Evolutionary conservation across 2,329 filamentous ascomycete genomes (phyloP), one percentile per base, ranked within the genome.

Genomic region (Colletotrichum musae): DNA sequence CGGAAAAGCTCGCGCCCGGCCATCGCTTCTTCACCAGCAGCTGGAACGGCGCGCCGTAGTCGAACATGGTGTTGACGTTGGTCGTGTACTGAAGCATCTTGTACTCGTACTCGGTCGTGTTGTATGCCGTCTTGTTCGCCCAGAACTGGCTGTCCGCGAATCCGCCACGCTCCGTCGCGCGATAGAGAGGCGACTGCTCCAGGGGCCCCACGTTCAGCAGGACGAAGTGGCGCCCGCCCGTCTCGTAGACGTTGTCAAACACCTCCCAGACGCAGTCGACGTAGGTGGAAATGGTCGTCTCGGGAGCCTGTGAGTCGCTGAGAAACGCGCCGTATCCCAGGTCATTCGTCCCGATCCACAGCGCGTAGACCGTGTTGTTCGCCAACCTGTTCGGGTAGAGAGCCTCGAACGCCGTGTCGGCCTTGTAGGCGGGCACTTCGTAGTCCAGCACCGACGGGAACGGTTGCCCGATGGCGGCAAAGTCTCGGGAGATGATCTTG

Each of bases 301-400:
- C 87, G 0, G 81, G 73, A 5, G 85, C 78, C 76, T 94, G 90
- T 26, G 83, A 84, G 75, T 94, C 91, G 5, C 86, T 89, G 39
- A 95, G 77, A 75, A 94, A 92, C 9, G 87, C 91, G 59, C 84
- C 79, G 65, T 83, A 84, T 24, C 93, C 92, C 10, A 95, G 82
- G 75, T 96, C 93, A 76, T 95, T 95, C 26, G 92, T 94, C 3
- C 93, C 93, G 74, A 95, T 94, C 92, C 92, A 95, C 58, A 95
- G 86, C 1, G 89, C 86, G 75, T 94, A 95, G 2, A 93, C 89
- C 0, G 92, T 93, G 71, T 90, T 89, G 36, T 87, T 80, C 2
- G 85, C 73, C 2, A 82, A 84, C 53, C 84, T 79, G 71, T 83
- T 74, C 0, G 79, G 77, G 71, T 84, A 87, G 5, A 87, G 77